Evolutionary conservation across 345 rosid species (phyloP), one percentile per base, ranked within the genome.

Genomic region (Erucastrum elatum): DNA sequence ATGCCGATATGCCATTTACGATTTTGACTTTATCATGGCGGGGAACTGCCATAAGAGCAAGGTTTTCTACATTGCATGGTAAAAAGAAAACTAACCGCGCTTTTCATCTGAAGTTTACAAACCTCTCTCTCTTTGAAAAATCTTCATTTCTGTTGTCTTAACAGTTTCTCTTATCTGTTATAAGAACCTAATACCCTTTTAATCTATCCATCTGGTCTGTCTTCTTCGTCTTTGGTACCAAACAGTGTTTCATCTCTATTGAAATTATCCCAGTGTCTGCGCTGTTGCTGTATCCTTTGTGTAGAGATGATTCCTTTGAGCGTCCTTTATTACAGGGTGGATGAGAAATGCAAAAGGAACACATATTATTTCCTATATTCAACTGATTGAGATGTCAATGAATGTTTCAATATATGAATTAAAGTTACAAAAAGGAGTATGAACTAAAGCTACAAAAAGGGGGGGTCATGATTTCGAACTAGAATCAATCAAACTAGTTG

Each of bases 201-300:
- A n/a, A n/a, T n/a, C n/a, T n/a, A n/a, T n/a, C n/a, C n/a, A n/a
- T n/a, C n/a, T n/a, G n/a, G n/a, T n/a, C n/a, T n/a, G n/a, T n/a
- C n/a, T n/a, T n/a, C n/a, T n/a, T n/a, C n/a, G n/a, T n/a, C n/a
- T n/a, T n/a, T n/a, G n/a, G n/a, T n/a, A n/a, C n/a, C n/a, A n/a
- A n/a, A n/a, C n/a, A n/a, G n/a, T 77, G 66, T 71, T 39, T 55
- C 81, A 27, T 64, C 33, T 53, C 37, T 2, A 11, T 70, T 70
- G 11, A 35, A 77, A 11, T 59, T 51, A 66, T 65, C 68, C n/a
- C 17, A 56, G 33, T 49, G 62, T 72, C 71, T 77, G 66, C 71
- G 58, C 27, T 30, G 11, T 53, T 30, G 39, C 55, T 77, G 71
- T 25, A 71, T 70, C 41, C 29, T 34, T 70, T 78, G 62, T 66